A percentile compares a stretch with the other conserved stretches of the same genome.
Evolutionary conservation across 441 rosid genomes (phyloP).

Genomic region (Breynia disticha): DNA sequence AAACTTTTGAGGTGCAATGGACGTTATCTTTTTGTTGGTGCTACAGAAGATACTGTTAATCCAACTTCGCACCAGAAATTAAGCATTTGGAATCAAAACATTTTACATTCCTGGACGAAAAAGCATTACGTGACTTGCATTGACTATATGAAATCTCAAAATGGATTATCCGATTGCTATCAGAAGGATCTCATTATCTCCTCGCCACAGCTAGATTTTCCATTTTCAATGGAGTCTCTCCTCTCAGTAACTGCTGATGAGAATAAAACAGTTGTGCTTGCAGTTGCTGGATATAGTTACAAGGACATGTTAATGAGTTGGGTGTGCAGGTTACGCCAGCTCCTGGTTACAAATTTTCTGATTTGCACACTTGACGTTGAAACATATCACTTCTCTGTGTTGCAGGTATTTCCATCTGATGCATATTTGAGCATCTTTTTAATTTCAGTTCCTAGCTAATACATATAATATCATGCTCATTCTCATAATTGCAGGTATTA

Average conservation of each 20-base stretch:
- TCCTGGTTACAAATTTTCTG: constrained; percentile 56
- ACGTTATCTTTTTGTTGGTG: constrained; percentile 33
- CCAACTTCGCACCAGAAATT: constrained; percentile 17
- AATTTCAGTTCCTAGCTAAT: not conserved
- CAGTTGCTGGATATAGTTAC: constrained; percentile 85
- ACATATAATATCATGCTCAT: not conserved
- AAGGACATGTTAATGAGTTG: constrained; percentile 96
- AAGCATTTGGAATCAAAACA: constrained; percentile 23
- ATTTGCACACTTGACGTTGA: constrained; percentile 83
- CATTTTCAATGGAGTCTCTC: constrained; percentile 63
- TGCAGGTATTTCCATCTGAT: constrained; percentile 45
- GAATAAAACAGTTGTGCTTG: constrained; percentile 63
- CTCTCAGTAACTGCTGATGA: constrained; percentile 56
- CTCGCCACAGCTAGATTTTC: constrained; percentile 28
- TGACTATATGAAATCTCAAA: constrained; percentile 22
- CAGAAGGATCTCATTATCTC: constrained; percentile 28
- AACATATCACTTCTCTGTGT: constrained; percentile 60
- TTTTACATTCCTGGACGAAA: constrained; percentile 21
- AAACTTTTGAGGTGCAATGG: constrained; percentile 57
- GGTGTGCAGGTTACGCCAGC: constrained; percentile 76
- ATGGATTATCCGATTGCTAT: constrained; percentile 23
- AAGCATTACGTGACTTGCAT: constrained; percentile 44
- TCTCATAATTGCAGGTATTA: not conserved
- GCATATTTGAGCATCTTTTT: not conserved
- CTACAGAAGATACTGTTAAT: constrained; percentile 20